These are phyloP conservation scores for Phialophora expanda DNA, from an alignment of 2,329 filamentous ascomycete genomes.

Conservation along the genomic window DNA sequence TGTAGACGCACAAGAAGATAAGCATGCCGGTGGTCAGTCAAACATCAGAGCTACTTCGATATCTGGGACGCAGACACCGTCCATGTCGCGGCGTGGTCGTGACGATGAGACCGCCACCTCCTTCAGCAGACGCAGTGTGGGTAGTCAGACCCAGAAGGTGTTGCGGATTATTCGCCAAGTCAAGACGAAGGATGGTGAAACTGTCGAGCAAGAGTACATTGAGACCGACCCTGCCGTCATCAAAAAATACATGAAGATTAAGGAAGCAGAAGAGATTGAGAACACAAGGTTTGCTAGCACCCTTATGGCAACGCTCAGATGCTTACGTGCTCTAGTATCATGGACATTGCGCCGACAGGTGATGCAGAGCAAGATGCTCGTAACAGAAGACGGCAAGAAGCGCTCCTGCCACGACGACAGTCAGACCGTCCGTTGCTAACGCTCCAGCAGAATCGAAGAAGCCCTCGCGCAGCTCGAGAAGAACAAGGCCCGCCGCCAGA, in stretches of 20 bases:
- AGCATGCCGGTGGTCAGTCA: constrained; percentile 46
- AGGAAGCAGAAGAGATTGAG: constrained; percentile 72
- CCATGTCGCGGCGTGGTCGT: constrained; percentile 52
- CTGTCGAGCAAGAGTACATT: constrained; percentile 65
- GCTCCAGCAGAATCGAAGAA: constrained; percentile 56
- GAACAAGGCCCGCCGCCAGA: constrained; percentile 77
- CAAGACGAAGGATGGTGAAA: constrained; percentile 63
- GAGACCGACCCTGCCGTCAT: constrained; percentile 81
- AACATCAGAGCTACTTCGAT: constrained; percentile 63
- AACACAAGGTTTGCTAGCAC: constrained; percentile 69
- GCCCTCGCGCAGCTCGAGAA: constrained; percentile 66
- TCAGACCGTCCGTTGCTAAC: constrained; percentile 35
- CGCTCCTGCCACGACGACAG: background rate
- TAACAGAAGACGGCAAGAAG: constrained; percentile 61
- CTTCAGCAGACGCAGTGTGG: constrained; percentile 72
- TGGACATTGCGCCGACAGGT: constrained; percentile 61
- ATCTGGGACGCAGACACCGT: constrained; percentile 68
- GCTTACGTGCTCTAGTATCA: constrained; percentile 32
- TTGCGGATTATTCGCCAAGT: constrained; percentile 70
- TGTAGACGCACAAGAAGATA: constrained; percentile 56
- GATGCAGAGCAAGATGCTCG: constrained; percentile 70
- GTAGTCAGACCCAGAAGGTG: constrained; percentile 65
- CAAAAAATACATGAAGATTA: constrained; percentile 81
- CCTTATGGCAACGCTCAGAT: background rate
- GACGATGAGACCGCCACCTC: constrained; percentile 81